Evolutionary conservation across 2,329 filamentous ascomycete genomes (phyloP).

Genomic region (Trematosphaeria pertusa): DNA sequence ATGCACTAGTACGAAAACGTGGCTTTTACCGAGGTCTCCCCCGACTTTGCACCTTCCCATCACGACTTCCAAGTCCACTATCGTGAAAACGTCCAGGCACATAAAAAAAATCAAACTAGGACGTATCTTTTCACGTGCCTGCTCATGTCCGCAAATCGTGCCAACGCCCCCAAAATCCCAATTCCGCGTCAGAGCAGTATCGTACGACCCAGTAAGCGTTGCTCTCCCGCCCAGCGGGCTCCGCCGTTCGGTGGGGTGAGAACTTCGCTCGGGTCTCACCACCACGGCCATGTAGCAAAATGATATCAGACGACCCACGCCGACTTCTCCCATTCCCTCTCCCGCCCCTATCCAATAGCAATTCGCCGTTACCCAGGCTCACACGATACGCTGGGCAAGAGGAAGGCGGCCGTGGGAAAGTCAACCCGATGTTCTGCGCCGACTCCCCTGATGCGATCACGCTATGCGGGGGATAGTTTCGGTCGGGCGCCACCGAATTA

Average conservation of each 20-base stretch:
- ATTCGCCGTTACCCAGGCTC: background rate
- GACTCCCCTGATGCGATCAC: constrained; percentile 17
- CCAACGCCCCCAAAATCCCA: no score
- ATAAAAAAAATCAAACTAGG: no score
- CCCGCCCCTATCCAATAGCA: constrained; percentile 13
- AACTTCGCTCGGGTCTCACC: constrained; percentile 24
- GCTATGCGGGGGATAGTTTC: constrained; percentile 7
- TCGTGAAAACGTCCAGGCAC: no score
- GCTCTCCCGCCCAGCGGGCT: constrained; percentile 18
- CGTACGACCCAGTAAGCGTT: constrained; percentile 19
- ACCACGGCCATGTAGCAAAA: constrained; percentile 23
- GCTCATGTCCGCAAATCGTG: no score
- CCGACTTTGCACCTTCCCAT: no score
- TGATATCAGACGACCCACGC: constrained; percentile 23
- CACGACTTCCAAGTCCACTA: no score
- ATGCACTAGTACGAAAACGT: no score
- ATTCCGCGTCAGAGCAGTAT: constrained; percentile 15
- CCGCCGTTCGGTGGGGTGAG: constrained; percentile 13
- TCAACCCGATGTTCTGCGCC: background rate
- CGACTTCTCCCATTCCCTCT: background rate
- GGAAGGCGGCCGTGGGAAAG: background rate
- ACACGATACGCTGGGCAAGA: constrained; percentile 3
- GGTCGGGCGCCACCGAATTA: background rate
- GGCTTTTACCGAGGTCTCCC: no score
- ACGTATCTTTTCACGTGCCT: no score